These are phyloP conservation scores for Xylariaceae sp. DNA, from an alignment of 2,329 filamentous ascomycete genomes.

Conservation along the genomic window DNA sequence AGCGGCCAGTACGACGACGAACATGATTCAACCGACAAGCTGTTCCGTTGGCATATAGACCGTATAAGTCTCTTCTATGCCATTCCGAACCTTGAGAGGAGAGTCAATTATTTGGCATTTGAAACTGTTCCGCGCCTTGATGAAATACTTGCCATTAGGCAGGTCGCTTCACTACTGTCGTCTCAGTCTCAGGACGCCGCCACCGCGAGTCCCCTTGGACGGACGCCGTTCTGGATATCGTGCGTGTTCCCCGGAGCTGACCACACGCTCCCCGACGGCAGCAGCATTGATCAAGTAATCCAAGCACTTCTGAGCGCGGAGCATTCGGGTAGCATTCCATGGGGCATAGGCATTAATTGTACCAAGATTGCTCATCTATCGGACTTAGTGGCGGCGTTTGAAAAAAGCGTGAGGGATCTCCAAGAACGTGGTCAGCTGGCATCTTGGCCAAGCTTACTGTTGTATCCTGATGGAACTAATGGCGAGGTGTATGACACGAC, in stretches of 20 bases:
- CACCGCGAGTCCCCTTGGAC: constrained; percentile 15
- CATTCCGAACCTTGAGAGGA: constrained; percentile 33
- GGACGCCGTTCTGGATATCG: constrained; percentile 52
- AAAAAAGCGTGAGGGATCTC: constrained; percentile 40
- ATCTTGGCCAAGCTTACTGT: constrained; percentile 49
- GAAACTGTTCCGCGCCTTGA: constrained; percentile 61
- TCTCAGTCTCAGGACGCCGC: constrained; percentile 23
- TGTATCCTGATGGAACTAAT: constrained; percentile 66
- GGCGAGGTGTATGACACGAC: constrained; percentile 62
- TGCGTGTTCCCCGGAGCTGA: constrained; percentile 56
- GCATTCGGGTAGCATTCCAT: constrained; percentile 36
- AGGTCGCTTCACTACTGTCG: constrained; percentile 31
- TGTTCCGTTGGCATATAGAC: constrained; percentile 53
- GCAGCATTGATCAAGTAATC: constrained; percentile 37
- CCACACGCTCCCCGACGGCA: constrained; percentile 53
- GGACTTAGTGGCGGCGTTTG: constrained; percentile 48
- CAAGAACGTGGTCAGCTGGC: constrained; percentile 30
- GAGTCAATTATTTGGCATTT: constrained; percentile 53
- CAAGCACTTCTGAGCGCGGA: constrained; percentile 25
- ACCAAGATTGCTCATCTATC: constrained; percentile 60
- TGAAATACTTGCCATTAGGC: constrained; percentile 54
- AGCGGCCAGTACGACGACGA: constrained; percentile 52
- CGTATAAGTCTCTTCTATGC: constrained; percentile 47
- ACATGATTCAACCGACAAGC: constrained; percentile 38
- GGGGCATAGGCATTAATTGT: constrained; percentile 64